Evolutionary conservation across 148 eudicot species (phyloP).

Genomic region (Nyssa sinensis): DNA sequence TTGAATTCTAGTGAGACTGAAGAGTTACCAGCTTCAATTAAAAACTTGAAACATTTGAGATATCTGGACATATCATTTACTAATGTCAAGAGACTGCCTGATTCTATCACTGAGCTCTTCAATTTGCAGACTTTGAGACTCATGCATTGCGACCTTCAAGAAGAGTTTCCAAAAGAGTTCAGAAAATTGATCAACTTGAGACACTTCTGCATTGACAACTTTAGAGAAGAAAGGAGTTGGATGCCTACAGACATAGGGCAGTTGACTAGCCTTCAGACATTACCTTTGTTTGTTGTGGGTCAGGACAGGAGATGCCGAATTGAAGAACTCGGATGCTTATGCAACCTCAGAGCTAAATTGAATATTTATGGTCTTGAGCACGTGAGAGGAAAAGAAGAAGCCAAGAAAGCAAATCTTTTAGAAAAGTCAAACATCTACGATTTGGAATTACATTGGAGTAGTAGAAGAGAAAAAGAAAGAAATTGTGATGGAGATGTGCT

Average conservation of each 20-base stretch:
- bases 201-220: background rate
- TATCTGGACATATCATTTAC: background rate
- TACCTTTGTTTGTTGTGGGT: conserved; percentile 1
- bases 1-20: background rate
- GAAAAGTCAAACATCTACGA: background rate
- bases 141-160: too few species aligned
- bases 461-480: background rate
- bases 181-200: background rate
- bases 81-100: background rate
- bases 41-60: background rate
- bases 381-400: background rate
- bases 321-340: background rate
- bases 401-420: background rate
- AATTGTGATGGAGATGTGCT: background rate
- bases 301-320: background rate
- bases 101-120: background rate
- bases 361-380: background rate
- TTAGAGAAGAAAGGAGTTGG: background rate
- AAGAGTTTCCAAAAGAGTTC: background rate
- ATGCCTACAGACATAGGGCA: background rate
- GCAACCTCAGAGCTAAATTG: background rate
- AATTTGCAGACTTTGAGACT: background rate
- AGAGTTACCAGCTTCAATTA: background rate
- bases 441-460: background rate
- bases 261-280: background rate